Conservation (phyloP, 225 moss, liverwort and hornwort species). For the Neckera pumila region DNA sequence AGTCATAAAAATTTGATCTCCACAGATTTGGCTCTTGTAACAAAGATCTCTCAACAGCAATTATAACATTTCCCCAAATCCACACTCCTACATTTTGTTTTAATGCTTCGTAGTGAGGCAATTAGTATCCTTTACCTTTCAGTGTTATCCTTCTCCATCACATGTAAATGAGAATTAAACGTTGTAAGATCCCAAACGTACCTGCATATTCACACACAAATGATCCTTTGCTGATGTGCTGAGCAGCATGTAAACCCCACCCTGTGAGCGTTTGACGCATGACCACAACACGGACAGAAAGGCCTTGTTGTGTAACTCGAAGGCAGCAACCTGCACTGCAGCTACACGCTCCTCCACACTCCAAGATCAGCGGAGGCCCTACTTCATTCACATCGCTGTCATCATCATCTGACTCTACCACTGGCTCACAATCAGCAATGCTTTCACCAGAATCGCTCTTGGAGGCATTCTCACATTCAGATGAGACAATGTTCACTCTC, state of each 20-base stretch:
- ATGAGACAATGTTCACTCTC: background rate
- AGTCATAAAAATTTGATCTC: background rate
- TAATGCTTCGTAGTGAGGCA: background rate
- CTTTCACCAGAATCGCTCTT: background rate
- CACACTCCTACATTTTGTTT: background rate
- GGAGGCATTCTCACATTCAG: background rate
- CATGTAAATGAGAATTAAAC: background rate
- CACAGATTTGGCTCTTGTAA: background rate
- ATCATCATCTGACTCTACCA: background rate
- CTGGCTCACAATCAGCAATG: background rate
- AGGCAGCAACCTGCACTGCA: slow-evolving; percentile 44
- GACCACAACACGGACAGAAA: slow-evolving; percentile 46
- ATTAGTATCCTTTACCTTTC: background rate
- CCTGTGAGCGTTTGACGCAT: slow-evolving; percentile 58
- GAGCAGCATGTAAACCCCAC: slow-evolving; percentile 65
- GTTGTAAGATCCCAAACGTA: background rate
- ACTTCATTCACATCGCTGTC: slow-evolving; percentile 8
- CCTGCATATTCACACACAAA: slow-evolving; percentile 81
- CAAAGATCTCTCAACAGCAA: background rate
- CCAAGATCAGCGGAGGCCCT: slow-evolving; percentile 53
- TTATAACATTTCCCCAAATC: background rate
- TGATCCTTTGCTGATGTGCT: slow-evolving; percentile 49
- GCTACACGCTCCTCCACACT: slow-evolving; percentile 73
- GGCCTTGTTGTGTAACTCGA: slow-evolving; percentile 75
- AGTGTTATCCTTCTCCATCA: background rate